These are phyloP conservation scores for Malus hybrid DNA, from an alignment of 331 rosid genomes.

Conservation along the genomic window DNA sequence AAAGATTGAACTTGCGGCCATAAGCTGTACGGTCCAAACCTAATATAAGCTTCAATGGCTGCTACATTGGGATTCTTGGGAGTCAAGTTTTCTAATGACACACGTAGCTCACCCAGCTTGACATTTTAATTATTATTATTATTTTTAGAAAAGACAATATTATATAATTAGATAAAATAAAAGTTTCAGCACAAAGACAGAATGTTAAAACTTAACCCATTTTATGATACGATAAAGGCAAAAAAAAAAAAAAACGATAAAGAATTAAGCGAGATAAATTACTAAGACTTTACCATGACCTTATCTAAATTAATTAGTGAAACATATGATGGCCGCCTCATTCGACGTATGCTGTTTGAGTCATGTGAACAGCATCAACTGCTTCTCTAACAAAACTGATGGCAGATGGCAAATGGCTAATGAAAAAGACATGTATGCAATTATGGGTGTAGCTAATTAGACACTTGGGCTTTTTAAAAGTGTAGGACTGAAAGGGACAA, in stretches of 20 bases:
- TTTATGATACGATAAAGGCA: no score
- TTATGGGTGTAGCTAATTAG: neutral
- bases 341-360: neutral
- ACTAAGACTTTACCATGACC: neutral
- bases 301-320: neutral
- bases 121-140: neutral
- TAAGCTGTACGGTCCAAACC: neutral
- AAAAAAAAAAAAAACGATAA: no score
- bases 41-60: neutral
- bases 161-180: no score
- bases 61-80: neutral
- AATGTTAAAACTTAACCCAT: neutral
- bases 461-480: neutral
- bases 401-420: neutral
- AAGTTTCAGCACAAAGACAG: fast-evolving
- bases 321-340: neutral
- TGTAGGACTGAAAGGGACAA: neutral
- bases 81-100: neutral
- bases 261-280: neutral
- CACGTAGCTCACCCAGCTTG: neutral
- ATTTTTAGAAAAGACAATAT: neutral
- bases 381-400: neutral
- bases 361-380: neutral
- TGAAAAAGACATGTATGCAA: neutral
- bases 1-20: neutral